Evolutionary conservation across 352 stramenopile species (phyloP), one percentile per base, ranked within the genome.

Genomic region (Aphanomyces euteiches): DNA sequence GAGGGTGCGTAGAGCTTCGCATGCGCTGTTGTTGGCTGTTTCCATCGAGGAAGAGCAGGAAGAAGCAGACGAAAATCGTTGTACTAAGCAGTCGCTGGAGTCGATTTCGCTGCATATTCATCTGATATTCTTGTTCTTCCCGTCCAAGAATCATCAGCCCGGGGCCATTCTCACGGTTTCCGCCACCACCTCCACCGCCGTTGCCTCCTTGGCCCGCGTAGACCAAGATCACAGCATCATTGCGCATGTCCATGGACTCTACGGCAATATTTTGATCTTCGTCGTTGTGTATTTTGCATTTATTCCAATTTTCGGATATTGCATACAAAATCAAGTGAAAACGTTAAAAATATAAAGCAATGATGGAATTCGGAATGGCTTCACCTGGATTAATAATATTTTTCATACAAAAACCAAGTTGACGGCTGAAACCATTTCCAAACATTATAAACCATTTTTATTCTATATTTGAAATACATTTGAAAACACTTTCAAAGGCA

Each of bases 41-140:
- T 17, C 59, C 59, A 67, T 93, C 86, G 60, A 93, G 90, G 73
- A 93, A 92, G 36, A 93, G 75, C 57, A 93, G 83, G 76, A 93
- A 86, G 72, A 93, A 93, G 75, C 86, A 93, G 34, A 93, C 76
- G 56, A 93, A 93, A 57, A 93, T 93, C 43, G 86, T 85, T 82
- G 91, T 93, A 63, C 84, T 92, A 6, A 93, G 80, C 43, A 93
- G 80, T 45, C 59, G 59, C 79, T 93, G 86, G 83, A 93, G 90
- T 63, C 86, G 86, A 77, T 91, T 83, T n/a, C 86, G 80, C 74
- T 93, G 86, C 76, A 93, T 67, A 45, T 54, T 48, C 59, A 67
- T 67, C 41, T 67, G 59, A 17, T 67, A 67, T 28, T 67, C 59
- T 34, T 67, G 59, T 28, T 67, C 59, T 56, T 67, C 59, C 7